These are phyloP conservation scores for Ogataea kodamae DNA, from an alignment of 805 yeast species.

Conservation along the genomic window DNA sequence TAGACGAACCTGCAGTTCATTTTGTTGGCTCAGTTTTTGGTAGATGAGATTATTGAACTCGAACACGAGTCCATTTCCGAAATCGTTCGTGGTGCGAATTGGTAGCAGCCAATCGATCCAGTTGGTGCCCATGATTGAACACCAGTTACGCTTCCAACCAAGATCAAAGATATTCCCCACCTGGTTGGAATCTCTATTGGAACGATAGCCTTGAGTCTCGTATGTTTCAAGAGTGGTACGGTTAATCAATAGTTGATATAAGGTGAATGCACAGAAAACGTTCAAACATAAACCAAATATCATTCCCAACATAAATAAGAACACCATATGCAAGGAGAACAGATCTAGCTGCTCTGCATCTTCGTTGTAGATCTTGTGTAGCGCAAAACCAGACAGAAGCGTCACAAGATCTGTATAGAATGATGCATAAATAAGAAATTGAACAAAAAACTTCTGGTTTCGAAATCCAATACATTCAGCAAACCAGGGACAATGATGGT, in stretches of 20 bases:
- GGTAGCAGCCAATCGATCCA: conserved; percentile 77
- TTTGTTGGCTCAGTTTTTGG: conserved; percentile 38
- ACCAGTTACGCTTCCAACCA: conserved; percentile 63
- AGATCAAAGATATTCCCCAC: conserved; percentile 74
- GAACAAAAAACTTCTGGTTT: conserved; percentile 78
- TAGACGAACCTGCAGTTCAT: conserved; percentile 43
- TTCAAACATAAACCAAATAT: conserved; percentile 54
- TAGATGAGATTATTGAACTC: conserved; percentile 43
- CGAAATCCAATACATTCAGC: conserved; percentile 79
- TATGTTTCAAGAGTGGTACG: conserved; percentile 79
- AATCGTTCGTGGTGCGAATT: conserved; percentile 13
- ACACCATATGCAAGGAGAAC: conserved; percentile 56
- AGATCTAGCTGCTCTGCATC: conserved; percentile 27
- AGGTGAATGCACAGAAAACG: conserved; percentile 53
- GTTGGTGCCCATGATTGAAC: conserved; percentile 65
- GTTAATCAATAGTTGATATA: conserved; percentile 59
- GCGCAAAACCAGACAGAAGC: conserved; percentile 36
- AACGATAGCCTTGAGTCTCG: conserved; percentile 47
- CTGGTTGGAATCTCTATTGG: conserved; percentile 38
- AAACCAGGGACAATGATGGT: conserved; percentile 85
- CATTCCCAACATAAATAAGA: conserved; percentile 52
- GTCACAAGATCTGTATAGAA: conserved; percentile 44
- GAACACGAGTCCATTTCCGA: conserved; percentile 50
- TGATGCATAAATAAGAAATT: conserved; percentile 58
- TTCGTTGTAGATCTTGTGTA: conserved; percentile 48